phyloP scores from a whole-genome alignment of 495 filamentous ascomycete species.

The Glonium stellatum region DNA sequence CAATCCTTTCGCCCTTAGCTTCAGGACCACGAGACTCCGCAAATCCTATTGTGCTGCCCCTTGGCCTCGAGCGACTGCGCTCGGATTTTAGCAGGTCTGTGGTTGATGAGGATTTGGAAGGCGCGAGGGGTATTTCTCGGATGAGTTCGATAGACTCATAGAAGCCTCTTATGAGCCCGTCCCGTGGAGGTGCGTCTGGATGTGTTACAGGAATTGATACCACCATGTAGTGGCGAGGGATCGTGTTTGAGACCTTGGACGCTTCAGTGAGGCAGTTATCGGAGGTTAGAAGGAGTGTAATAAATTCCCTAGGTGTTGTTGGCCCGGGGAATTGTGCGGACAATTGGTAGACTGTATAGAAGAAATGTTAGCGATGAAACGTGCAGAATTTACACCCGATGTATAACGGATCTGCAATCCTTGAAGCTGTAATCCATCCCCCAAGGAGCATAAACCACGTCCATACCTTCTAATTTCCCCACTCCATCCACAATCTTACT shows the following conservation, averaged over 20 bases:
- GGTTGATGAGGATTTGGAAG: conserved; percentile 32
- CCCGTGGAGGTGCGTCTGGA: conserved; percentile 56
- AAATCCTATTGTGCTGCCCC: conserved; percentile 47
- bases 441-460: neutral
- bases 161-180: conserved; percentile 70
- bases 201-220: conserved; percentile 79
- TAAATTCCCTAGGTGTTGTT: conserved; percentile 80
- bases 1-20: conserved; percentile 38
- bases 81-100: conserved; percentile 31
- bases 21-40: conserved; percentile 37
- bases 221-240: conserved; percentile 68
- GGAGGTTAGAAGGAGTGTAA: conserved; percentile 63
- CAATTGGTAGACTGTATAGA: conserved; percentile 61
- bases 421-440: neutral
- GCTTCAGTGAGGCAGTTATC: conserved; percentile 33
- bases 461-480: conserved; percentile 53
- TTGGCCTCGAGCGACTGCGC: conserved; percentile 18
- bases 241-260: conserved; percentile 22
- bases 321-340: conserved; percentile 87
- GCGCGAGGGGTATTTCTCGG: conserved; percentile 60
- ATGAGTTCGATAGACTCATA: conserved; percentile 94
- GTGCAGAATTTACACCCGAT: neutral
- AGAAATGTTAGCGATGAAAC: conserved; percentile 28
- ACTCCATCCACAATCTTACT: conserved; percentile 45
- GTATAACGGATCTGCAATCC: too few species aligned